Evolutionary conservation across 192 early-diverging fungal species (phyloP).

Genomic region (Mortierella alpina): DNA sequence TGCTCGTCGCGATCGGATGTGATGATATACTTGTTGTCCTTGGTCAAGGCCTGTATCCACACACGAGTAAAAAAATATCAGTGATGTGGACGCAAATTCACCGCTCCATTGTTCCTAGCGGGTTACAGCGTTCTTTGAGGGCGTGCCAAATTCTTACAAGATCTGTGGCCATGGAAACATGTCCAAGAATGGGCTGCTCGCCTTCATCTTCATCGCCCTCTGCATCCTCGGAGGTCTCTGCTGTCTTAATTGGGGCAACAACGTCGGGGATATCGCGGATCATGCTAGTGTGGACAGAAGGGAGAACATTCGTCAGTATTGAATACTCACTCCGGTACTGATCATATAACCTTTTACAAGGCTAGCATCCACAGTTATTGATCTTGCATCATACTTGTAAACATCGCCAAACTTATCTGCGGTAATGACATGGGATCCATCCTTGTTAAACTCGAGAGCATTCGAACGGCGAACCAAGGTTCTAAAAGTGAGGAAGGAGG

Average conservation of each 20-base stretch:
- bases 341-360: not conserved
- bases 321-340: not conserved
- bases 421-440: constrained; percentile 71
- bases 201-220: constrained; percentile 50
- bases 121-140: not conserved
- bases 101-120: too few relatives aligned
- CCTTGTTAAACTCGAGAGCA: constrained; percentile 73
- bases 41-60: constrained; percentile 62
- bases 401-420: constrained; percentile 99
- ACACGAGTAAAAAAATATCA: too few relatives aligned
- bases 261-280: constrained; percentile 40
- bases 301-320: not conserved
- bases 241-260: constrained; percentile 36
- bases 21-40: constrained; percentile 75
- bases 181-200: constrained; percentile 75
- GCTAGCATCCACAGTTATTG: not conserved
- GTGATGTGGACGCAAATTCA: too few relatives aligned
- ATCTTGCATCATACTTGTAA: constrained; percentile 65
- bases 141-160: constrained; percentile 62
- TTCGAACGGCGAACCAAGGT: constrained; percentile 79
- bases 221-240: constrained; percentile 35
- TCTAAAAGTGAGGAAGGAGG: constrained; percentile 31
- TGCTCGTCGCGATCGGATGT: constrained; percentile 98
- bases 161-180: constrained; percentile 94
- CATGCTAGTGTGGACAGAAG: constrained; percentile 14